phyloP scores from a whole-genome alignment of 495 filamentous ascomycete genomes.

The Tricharina praecox region DNA sequence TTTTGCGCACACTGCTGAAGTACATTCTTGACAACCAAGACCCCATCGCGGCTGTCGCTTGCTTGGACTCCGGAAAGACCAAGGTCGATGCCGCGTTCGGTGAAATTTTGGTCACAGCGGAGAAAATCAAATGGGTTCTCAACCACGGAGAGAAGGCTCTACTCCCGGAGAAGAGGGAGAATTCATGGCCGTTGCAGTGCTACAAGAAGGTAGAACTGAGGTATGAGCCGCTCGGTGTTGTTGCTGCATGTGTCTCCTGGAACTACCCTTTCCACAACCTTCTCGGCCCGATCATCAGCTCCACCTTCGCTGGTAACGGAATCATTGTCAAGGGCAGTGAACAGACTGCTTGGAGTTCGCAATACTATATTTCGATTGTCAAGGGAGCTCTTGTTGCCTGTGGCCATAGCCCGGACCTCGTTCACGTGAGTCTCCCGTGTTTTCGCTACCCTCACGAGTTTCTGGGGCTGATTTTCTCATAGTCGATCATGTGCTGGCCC shows the following conservation, averaged over 20 bases:
- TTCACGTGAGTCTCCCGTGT: slow-evolving; percentile 40
- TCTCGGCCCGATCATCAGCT: slow-evolving; percentile 74
- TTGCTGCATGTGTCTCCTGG: slow-evolving; percentile 87
- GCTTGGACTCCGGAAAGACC: slow-evolving; percentile 93
- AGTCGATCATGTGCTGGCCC: slow-evolving; percentile 68
- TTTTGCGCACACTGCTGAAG: slow-evolving; percentile 67
- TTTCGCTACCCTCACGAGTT: too few species aligned
- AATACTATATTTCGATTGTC: slow-evolving; percentile 62
- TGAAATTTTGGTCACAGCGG: slow-evolving; percentile 80
- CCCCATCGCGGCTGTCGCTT: slow-evolving; percentile 66
- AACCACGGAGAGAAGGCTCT: slow-evolving; percentile 76
- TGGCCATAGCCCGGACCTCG: slow-evolving; percentile 64
- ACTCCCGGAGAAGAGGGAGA: slow-evolving; percentile 50
- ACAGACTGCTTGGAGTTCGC: slow-evolving; percentile 75
- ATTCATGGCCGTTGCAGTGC: slow-evolving; percentile 72
- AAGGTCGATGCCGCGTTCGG: slow-evolving; percentile 83
- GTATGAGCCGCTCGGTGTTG: slow-evolving; percentile 86
- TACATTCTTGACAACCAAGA: slow-evolving; percentile 81
- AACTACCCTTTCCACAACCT: slow-evolving; percentile 96
- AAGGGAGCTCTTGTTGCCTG: slow-evolving; percentile 64
- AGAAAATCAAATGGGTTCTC: slow-evolving; percentile 91
- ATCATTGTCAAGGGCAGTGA: slow-evolving; percentile 87
- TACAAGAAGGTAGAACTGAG: slow-evolving; percentile 86
- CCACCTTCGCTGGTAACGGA: slow-evolving; percentile 82
- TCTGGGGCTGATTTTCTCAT: too few species aligned